Percentiles rank a stretch among this genome's conserved stretches.
phyloP scores from a whole-genome alignment of 1,284 basidiomycete species.

The Meripilus lineatus region DNA sequence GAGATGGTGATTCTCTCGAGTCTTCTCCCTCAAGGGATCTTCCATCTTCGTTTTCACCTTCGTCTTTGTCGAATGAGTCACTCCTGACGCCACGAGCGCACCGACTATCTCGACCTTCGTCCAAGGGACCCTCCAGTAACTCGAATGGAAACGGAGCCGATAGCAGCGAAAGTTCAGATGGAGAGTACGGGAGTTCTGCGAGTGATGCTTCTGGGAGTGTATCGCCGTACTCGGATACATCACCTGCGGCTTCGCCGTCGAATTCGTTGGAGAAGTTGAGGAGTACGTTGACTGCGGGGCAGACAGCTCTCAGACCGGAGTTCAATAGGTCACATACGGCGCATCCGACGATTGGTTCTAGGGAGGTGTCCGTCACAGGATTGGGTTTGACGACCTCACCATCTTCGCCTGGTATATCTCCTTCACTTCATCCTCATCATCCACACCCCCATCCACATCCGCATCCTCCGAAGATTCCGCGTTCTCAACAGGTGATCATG shows the following conservation, averaged over 20 bases:
- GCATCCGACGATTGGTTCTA: too few relatives aligned
- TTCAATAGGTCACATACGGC: too few relatives aligned
- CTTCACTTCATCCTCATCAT: constrained; percentile 12
- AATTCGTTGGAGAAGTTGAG: constrained; percentile 25
- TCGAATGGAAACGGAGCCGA: constrained; percentile 17
- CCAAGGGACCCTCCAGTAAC: neutral
- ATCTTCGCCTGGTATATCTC: neutral
- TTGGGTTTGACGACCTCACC: neutral
- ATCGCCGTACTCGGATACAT: constrained; percentile 24
- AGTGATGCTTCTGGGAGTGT: constrained; percentile 28
- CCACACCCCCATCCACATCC: constrained; percentile 11
- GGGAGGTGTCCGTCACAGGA: constrained; percentile 1
- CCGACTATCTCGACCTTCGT: constrained; percentile 13
- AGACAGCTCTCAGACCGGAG: too few relatives aligned
- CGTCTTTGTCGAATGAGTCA: constrained; percentile 20
- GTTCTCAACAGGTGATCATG: constrained; percentile 63
- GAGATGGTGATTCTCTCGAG: too few relatives aligned
- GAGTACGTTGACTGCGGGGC: too few relatives aligned
- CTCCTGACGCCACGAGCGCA: constrained; percentile 16
- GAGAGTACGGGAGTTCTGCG: constrained; percentile 25
- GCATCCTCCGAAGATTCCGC: constrained; percentile 22
- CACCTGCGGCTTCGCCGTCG: constrained; percentile 28
- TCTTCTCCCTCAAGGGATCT: too few relatives aligned
- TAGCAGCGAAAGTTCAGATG: constrained; percentile 42
- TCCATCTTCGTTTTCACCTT: too few relatives aligned